phyloP scores from a whole-genome alignment of 192 early-diverging fungal genomes.

The Lobosporangium transversale region DNA sequence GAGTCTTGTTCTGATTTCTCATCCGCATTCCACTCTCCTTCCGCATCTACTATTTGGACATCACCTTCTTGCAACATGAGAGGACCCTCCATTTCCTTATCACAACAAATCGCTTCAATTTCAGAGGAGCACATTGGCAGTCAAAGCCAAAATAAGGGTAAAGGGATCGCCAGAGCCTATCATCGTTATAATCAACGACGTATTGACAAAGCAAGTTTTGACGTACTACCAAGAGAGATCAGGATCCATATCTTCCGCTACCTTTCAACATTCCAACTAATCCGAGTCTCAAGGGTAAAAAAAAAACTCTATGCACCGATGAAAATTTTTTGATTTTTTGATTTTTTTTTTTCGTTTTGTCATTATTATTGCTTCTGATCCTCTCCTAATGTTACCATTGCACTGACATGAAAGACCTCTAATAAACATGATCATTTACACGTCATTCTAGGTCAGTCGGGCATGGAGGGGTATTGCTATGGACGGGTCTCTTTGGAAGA shows the following conservation, averaged over 20 bases:
- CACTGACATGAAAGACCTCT: no score
- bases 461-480: constrained; percentile 36
- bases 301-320: not conserved
- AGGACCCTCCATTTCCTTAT: not conserved
- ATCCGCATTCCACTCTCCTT: constrained; percentile 14
- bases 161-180: constrained; percentile 15
- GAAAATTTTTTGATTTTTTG: no score
- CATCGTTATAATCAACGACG: constrained; percentile 15
- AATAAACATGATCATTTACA: not conserved
- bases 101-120: not conserved
- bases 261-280: constrained; percentile 38
- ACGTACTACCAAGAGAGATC: constrained; percentile 34
- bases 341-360: constrained; percentile 8
- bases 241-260: constrained; percentile 42
- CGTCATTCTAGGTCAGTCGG: constrained; percentile 24
- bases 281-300: constrained; percentile 36
- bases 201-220: constrained; percentile 9
- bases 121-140: constrained; percentile 7
- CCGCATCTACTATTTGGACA: constrained; percentile 29
- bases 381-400: no score
- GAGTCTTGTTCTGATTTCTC: constrained; percentile 2
- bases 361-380: not conserved
- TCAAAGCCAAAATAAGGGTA: constrained; percentile 1
- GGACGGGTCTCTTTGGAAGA: constrained; percentile 47
- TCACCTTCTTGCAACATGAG: constrained; percentile 2